phyloP scores from a whole-genome alignment of 345 rosid genomes.

The Brassica cretica region DNA sequence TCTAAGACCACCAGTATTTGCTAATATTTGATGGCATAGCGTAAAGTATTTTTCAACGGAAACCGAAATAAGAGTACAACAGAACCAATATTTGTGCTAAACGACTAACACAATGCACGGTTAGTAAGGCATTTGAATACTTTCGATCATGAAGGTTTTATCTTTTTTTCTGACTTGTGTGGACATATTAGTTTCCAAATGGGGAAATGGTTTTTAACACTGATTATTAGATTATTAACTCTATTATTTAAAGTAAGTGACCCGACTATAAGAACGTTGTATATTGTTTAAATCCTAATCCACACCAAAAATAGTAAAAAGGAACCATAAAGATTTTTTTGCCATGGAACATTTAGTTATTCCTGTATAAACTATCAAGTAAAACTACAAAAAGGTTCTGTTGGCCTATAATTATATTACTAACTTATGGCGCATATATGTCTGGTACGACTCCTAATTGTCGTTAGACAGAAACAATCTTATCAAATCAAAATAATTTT shows the following conservation, averaged over 20 bases:
- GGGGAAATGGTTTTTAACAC: background rate
- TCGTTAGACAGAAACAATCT: conserved; percentile 25
- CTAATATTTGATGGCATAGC: background rate
- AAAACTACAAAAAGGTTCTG: conserved; percentile 1
- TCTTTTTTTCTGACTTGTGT: background rate
- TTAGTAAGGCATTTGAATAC: background rate
- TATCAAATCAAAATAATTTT: conserved; percentile 29
- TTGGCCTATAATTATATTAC: conserved; percentile 26
- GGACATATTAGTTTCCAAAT: conserved; percentile 10
- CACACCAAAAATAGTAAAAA: conserved; percentile 24
- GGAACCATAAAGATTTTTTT: background rate
- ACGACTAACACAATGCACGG: background rate
- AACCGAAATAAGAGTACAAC: background rate
- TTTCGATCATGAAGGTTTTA: background rate
- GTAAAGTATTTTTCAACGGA: background rate
- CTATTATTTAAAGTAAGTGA: background rate
- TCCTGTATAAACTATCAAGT: background rate
- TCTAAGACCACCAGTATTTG: background rate
- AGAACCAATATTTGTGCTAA: background rate
- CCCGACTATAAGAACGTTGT: conserved; percentile 9
- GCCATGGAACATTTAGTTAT: background rate
- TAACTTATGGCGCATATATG: conserved; percentile 18
- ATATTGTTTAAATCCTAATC: conserved; percentile 21
- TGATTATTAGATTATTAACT: background rate
- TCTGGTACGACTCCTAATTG: conserved; percentile 27